Percentiles rank a stretch among this genome's conserved stretches.
Conservation (phyloP, 192 early-diverging fungal species). For the Gigaspora rosea region DNA sequence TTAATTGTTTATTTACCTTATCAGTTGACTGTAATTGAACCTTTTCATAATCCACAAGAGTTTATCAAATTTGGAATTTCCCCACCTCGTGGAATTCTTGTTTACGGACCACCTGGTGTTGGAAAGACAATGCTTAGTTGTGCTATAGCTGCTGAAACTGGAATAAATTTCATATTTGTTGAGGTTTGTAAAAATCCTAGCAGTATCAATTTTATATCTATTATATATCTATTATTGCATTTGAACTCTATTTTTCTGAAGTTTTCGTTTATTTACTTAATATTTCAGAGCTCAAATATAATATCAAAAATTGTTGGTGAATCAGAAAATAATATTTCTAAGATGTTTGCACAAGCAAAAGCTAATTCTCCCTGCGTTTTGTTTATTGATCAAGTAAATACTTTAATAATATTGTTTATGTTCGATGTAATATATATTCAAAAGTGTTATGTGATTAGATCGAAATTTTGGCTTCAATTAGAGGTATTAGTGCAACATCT, state of each 20-base stretch:
- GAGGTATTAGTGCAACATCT: constrained; percentile 68
- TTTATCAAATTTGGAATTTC: constrained; percentile 64
- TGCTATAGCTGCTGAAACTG: constrained; percentile 75
- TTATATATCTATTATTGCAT: no score
- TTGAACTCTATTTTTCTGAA: no score
- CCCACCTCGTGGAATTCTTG: constrained; percentile 77
- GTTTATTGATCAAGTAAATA: constrained; percentile 84
- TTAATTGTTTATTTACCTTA: not conserved
- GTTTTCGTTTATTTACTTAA: not conserved
- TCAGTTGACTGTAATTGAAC: constrained; percentile 55
- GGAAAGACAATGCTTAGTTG: constrained; percentile 91
- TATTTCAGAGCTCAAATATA: constrained; percentile 69
- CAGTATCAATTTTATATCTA: no score
- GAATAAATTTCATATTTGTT: constrained; percentile 82
- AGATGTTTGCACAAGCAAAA: constrained; percentile 81
- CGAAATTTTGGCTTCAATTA: constrained; percentile 75
- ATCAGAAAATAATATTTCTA: constrained; percentile 82
- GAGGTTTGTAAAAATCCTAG: constrained; percentile 50
- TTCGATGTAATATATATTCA: not conserved
- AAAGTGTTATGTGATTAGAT: constrained; percentile 50
- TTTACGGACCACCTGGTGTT: constrained; percentile 87
- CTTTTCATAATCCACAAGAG: constrained; percentile 53
- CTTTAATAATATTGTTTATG: not conserved
- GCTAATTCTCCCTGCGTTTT: constrained; percentile 85
- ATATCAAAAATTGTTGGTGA: constrained; percentile 94